Evolutionary conservation across 345 rosid species (phyloP).

Genomic region (thale cress (Arabidopsis thaliana)): TAIR10.1 NC_003075.7:15504501-15505000

Average conservation of each 20-base stretch:
- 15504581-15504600: slow-evolving; percentile 33
- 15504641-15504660: slow-evolving; percentile 23
- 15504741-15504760: slow-evolving; percentile 91
- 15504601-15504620: slow-evolving; percentile 22
- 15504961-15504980: slow-evolving; percentile 94
- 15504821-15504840: slow-evolving; percentile 54
- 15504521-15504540: slow-evolving; percentile 12
- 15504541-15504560: not conserved
- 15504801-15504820: slow-evolving; percentile 98
- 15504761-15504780: slow-evolving; percentile 99
- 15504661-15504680: slow-evolving; percentile 38
- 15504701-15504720: slow-evolving; percentile 81
- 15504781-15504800: slow-evolving; percentile 99
- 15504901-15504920: slow-evolving; percentile 68
- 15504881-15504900: not conserved
- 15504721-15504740: slow-evolving; percentile 93
- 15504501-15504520: not conserved
- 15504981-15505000: slow-evolving; percentile 98
- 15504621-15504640: slow-evolving; percentile 16
- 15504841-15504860: slow-evolving; percentile 13
- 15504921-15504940: slow-evolving; percentile 90
- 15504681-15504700: slow-evolving; percentile 78
- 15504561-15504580: slow-evolving; percentile 14
- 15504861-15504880: not conserved
- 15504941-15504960: slow-evolving; percentile 98